These are phyloP conservation scores for Lachancea kluyveri DNA, from an alignment of 805 yeast genomes.

Conservation along the genomic window DNA sequence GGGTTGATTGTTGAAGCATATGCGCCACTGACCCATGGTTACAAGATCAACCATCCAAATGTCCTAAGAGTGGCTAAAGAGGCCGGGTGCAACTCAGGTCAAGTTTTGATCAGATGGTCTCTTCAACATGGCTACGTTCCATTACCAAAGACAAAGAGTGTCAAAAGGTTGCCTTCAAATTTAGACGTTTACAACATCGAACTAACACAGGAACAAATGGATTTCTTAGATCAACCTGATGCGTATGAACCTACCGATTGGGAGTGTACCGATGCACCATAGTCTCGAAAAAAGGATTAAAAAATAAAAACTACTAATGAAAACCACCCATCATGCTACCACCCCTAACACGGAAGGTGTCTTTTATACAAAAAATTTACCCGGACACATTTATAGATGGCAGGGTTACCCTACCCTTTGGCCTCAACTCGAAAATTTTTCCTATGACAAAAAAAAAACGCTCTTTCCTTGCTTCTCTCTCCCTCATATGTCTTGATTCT, in stretches of 20 bases:
- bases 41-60: constrained; percentile 47
- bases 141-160: constrained; percentile 57
- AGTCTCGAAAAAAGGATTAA: too few species aligned
- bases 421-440: constrained; percentile 1
- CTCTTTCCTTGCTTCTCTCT: background rate
- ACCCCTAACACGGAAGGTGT: too few species aligned
- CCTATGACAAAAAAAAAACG: too few species aligned
- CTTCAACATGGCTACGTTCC: constrained; percentile 66
- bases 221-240: constrained; percentile 40
- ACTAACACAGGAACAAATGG: constrained; percentile 37
- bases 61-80: constrained; percentile 44
- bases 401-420: constrained; percentile 1
- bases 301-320: too few species aligned
- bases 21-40: constrained; percentile 70
- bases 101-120: constrained; percentile 68
- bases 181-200: constrained; percentile 48
- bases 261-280: constrained; percentile 63
- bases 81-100: constrained; percentile 48
- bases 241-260: constrained; percentile 71
- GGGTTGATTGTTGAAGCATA: constrained; percentile 66
- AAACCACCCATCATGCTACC: too few species aligned
- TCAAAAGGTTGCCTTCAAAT: constrained; percentile 47
- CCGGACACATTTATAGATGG: too few species aligned
- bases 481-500: too few species aligned
- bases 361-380: too few species aligned